phyloP scores from a whole-genome alignment of 179 eudicot species.

The Silene coronaria region DNA sequence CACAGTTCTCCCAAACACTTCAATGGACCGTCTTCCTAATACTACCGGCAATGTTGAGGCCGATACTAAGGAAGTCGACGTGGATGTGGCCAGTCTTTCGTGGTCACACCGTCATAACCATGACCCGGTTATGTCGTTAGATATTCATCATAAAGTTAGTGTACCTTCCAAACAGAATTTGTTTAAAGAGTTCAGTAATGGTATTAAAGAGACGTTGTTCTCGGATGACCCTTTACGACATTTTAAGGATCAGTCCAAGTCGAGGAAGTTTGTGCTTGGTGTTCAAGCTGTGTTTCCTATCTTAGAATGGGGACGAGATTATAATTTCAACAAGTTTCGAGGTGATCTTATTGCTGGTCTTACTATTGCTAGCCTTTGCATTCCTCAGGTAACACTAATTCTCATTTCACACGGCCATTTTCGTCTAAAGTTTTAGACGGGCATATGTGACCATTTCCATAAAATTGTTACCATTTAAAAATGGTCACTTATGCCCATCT shows the following conservation, averaged over 20 bases:
- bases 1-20: slow-evolving; percentile 25
- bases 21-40: slow-evolving; percentile 32
- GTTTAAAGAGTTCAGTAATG: slow-evolving; percentile 39
- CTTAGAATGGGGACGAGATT: slow-evolving; percentile 48
- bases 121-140: slow-evolving; percentile 16
- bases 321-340: slow-evolving; percentile 37
- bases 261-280: slow-evolving; percentile 47
- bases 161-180: slow-evolving; percentile 55
- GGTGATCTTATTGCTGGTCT: slow-evolving; percentile 57
- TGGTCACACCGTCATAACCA: slow-evolving; percentile 30
- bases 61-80: slow-evolving; percentile 31
- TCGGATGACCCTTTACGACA: slow-evolving; percentile 69
- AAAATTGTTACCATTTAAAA: too few relatives aligned
- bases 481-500: too few relatives aligned
- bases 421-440: too few relatives aligned
- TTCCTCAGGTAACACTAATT: slow-evolving; percentile 64
- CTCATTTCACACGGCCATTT: too few relatives aligned
- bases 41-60: slow-evolving; percentile 17
- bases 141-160: slow-evolving; percentile 61
- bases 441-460: too few relatives aligned
- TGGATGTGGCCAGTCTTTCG: slow-evolving; percentile 26
- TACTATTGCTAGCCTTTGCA: slow-evolving; percentile 66
- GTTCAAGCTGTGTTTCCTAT: slow-evolving; percentile 57
- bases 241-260: slow-evolving; percentile 57
- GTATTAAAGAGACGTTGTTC: slow-evolving; percentile 65